Evolutionary conservation across 352 stramenopile genomes (phyloP).

Genomic region (Phytophthora agathidicida): DNA sequence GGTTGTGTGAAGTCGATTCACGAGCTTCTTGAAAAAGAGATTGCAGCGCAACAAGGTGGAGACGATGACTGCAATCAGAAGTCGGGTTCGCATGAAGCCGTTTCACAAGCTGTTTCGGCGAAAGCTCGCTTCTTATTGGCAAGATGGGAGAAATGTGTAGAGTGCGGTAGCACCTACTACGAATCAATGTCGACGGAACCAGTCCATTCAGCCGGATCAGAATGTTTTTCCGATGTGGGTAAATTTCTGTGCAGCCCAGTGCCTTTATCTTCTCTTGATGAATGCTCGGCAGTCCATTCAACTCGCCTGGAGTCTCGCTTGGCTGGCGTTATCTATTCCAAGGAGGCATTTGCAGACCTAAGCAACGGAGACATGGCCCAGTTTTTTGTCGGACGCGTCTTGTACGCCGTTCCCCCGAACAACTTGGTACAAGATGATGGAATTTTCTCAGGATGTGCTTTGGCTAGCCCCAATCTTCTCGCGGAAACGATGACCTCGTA

Average conservation of each 20-base stretch:
- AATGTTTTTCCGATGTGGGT: constrained; percentile 21
- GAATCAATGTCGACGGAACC: constrained; percentile 9
- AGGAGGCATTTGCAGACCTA: constrained; percentile 27
- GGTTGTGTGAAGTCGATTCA: constrained; percentile 48
- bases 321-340: constrained; percentile 36
- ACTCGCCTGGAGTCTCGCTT: constrained; percentile 43
- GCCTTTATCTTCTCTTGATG: constrained; percentile 24
- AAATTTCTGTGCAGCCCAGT: constrained; percentile 44
- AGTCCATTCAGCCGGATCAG: background rate
- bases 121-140: constrained; percentile 41
- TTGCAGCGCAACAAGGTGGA: constrained; percentile 2
- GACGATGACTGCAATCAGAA: background rate
- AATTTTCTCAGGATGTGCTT: constrained; percentile 31
- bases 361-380: constrained; percentile 25
- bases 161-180: constrained; percentile 1
- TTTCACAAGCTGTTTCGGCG: constrained; percentile 30
- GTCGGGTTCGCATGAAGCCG: constrained; percentile 34
- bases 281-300: constrained; percentile 39
- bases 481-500: constrained; percentile 24
- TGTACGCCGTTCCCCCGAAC: constrained; percentile 34
- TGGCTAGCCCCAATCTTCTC: constrained; percentile 30
- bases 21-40: constrained; percentile 29
- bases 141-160: constrained; percentile 33
- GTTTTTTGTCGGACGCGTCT: constrained; percentile 45
- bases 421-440: constrained; percentile 35